Evolutionary conservation across 805 yeast species (phyloP), one percentile per base, ranked within the genome.

Genomic region (Danielia oregonensis): DNA sequence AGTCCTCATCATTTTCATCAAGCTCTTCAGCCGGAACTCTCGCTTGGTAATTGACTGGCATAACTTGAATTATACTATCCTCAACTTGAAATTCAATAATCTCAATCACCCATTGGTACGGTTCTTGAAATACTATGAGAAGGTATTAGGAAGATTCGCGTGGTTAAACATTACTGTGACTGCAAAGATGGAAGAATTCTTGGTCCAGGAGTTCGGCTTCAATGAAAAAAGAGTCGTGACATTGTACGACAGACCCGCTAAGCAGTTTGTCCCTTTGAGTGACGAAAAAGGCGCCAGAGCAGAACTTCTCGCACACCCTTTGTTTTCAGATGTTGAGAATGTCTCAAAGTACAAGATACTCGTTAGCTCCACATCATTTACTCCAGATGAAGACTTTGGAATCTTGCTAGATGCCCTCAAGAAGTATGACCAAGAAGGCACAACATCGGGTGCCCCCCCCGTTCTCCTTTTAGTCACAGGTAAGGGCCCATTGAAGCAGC

Each of bases 11-110:
- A 15, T 80, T 1, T 78, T 74, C 52, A 72, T 75, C 37, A 57
- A 63, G 29, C 23, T 76, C 12, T 59, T 67, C 39, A 59, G 77
- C 27, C 72, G 76, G 9, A 70, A 78, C 2, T 68, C 89, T 4
- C 70, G 73, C 50, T 59, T 91, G 16, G 71, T 93, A 14, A 76
- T 93, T 31, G 99, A 93, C 60, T 93, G 98, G 98, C 99, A 93
- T 59, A 93, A 93, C 58, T 68, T 93, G 48, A 95, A 94, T 26
- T 91, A 76, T 57, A 76, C 95, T 2, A 86, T 93, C 17, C 60
- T 93, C 37, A 80, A 82, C 34, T 55, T 91, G 51, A 78, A 78
- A 46, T 76, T 78, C 45, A 52, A 69, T 4, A 70, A 70, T 36
- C 54, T 59, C 32, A 61, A 59, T 22, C 86, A 86, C 52, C 79